Evolutionary conservation across 176 grass and related monocot genomes (phyloP).

Genomic region (Ensete ventricosum): DNA sequence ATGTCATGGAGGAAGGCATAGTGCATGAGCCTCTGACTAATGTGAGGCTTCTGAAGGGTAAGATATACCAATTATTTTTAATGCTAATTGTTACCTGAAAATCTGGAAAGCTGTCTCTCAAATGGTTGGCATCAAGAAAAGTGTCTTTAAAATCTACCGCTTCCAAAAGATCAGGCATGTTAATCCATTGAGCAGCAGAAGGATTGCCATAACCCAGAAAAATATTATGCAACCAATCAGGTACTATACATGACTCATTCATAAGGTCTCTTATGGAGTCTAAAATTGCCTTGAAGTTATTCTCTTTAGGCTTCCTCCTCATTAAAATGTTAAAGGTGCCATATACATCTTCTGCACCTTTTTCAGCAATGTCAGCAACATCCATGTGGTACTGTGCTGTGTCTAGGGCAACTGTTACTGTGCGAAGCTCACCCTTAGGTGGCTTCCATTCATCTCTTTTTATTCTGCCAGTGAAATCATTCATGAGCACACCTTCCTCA

Average conservation of each 20-base stretch:
- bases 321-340: constrained; percentile 89
- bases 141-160: constrained; percentile 96
- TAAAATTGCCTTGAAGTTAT: constrained; percentile 98
- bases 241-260: constrained; percentile 98
- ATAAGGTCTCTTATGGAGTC: constrained; percentile 98
- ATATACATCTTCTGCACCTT: constrained; percentile 76
- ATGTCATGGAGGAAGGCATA: neutral
- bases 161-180: constrained; percentile 86
- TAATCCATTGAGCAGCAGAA: constrained; percentile 81
- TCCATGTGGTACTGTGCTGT: constrained; percentile 92
- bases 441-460: constrained; percentile 98
- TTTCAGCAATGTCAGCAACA: constrained; percentile 62
- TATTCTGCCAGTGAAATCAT: constrained; percentile 96
- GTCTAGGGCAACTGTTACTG: constrained; percentile 80
- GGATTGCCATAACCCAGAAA: constrained; percentile 98
- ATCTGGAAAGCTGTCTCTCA: constrained; percentile 68
- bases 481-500: constrained; percentile 86
- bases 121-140: constrained; percentile 81
- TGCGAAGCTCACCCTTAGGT: constrained; percentile 91
- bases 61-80: constrained; percentile 8
- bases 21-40: neutral
- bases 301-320: constrained; percentile 98
- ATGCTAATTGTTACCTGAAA: constrained; percentile 56
- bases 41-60: neutral
- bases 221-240: constrained; percentile 97